Evolutionary conservation across 75 land plant species (phyloP), one percentile per base, ranked within the genome.

Genomic region (Picea sitchensis): DNA sequence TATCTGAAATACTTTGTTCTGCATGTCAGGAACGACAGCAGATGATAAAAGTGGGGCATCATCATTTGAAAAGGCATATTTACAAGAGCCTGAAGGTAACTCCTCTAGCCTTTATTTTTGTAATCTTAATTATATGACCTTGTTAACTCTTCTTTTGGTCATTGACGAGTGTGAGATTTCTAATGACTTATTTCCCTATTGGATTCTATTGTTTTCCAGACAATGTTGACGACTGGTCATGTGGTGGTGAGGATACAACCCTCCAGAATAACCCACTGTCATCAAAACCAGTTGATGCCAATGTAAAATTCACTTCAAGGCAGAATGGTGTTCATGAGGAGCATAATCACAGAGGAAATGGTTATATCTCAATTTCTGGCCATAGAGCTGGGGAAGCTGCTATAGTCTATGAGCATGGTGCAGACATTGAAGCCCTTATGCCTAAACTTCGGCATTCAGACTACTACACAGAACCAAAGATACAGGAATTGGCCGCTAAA

Each of bases 401-500:
- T 32, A 95, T 91, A 75, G 93, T 90, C 3, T 91, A 91, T 86
- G 98, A 92, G 75, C 98, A 96, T 84, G 99, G 99, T 3, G 93
- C 99, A 14, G 93, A 90, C 65, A 91, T 94, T 60, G 98, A 94
- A 77, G 89, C 92, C 12, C 77, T 92, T 31, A 91, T 96, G 98
- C 99, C 98, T 9, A 96, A 96, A 85, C 87, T 95, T 3, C 84
- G 91, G 20, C 93, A 90, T 64, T 79, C 89, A 17, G 99, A 96
- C 61, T 96, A 96, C 75, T 96, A 89, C 76, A 95, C 98, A 12
- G 90, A 91, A 75, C 99, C 99, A 11, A 89, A 91, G 47, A 87
- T 96, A 31, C 98, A 92, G 79, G 99, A 96, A 79, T 79, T 96
- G 62, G 98, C 98, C 34, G 95, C 98, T 26, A 90, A 91, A 80